Base-by-base conservation (phyloP, 2,329 filamentous ascomycete genomes). In the Aspergillus uvarum region DNA sequence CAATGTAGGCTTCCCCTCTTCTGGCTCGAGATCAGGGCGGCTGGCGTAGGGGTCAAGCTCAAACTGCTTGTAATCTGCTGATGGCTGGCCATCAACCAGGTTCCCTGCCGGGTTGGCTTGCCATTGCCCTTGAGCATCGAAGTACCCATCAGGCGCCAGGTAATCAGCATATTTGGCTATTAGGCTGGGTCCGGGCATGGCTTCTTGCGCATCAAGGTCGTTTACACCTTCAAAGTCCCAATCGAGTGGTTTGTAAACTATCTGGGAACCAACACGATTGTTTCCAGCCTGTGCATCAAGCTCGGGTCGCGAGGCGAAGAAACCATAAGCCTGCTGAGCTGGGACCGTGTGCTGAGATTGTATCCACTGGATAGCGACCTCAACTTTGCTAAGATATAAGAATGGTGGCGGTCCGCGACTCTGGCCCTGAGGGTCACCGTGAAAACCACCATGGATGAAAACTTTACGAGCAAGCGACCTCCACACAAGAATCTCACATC, bases 401-500 rank as follows among this genome's bases (percentile, higher is more conserved):
- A 90, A 91, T 0, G 92, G 89, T 2, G 92, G 66, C 82, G 86
- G 61, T 76, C 81, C 67, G 81, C 83, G 58, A 21, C 70, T 67
- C 59, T 74, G 72, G 52, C 68, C 68, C 47, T 70, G 69, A 6
- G 67, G 67, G 50, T 77, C 81, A 1, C 89, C 89, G 47, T 87
- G 85, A n/a, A 87, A 83, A 63, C 93, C 95, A 16, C 86, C 90
- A 12, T 95, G 81, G 10, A 94, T 77, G 73, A 96, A 97, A 0
- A 88, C 86, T 65, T 87, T 89, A 31, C 92, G 86, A 19, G 89
- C 85, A 6, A 98, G 83, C 1, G 89, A 90, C 14, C 94, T 87
- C 92, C 92, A 96, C 12, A 96, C 85, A 2, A 96, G 81, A 1
- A 91, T 86, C 58, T 95, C 89, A 59, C 93, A 88, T 55, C 91